Evolutionary conservation across 2,329 filamentous ascomycete species (phyloP), one percentile per base, ranked within the genome.

Genomic region (Colletotrichum higginsianum): DNA sequence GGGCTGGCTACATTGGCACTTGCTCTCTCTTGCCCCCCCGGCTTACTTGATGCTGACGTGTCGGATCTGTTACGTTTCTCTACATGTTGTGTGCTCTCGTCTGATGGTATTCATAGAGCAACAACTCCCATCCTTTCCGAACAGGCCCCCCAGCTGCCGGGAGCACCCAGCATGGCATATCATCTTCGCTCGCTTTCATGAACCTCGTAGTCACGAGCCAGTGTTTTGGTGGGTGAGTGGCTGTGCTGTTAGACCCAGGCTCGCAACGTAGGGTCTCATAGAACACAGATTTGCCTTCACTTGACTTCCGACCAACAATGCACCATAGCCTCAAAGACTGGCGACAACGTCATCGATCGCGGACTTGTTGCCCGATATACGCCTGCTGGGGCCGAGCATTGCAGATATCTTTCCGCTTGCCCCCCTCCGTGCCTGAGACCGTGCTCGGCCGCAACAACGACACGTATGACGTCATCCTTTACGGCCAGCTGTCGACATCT

Each of bases 391-490:
- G 40, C 67, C 44, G 67, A 62, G 49, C 23, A 30, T 18, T 67
- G 58, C 52, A 68, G 57, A 52, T 18, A 26, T 11, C n/a, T 53
- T 46, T 47, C 64, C 63, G 67, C 30, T 38, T 9, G 3, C n/a
- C 38, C 56, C 55, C 40, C 42, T 35, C 13, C 30, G 26, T 46
- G n/a, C 30, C 35, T 58, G 38, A 53, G 26, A 58, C 66, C 44
- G 57, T 53, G 65, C 65, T 56, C 35, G 38, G 50, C 38, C 50
- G 58, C 50, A 30, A 68, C 64, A 18, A 67, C 58, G 13, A 63
- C 57, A 40, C 58, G 66, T 65, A 70, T 70, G 55, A 55, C 38
- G 40, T 71, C 58, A 58, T 63, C 68, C 65, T 38, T 60, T 68
- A 26, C 63, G 13, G 23, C 35, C 35, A 12, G 50, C 21, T 46